Evolutionary conservation across 2,329 filamentous ascomycete species (phyloP).

Genomic region (Calonectria honghensis): DNA sequence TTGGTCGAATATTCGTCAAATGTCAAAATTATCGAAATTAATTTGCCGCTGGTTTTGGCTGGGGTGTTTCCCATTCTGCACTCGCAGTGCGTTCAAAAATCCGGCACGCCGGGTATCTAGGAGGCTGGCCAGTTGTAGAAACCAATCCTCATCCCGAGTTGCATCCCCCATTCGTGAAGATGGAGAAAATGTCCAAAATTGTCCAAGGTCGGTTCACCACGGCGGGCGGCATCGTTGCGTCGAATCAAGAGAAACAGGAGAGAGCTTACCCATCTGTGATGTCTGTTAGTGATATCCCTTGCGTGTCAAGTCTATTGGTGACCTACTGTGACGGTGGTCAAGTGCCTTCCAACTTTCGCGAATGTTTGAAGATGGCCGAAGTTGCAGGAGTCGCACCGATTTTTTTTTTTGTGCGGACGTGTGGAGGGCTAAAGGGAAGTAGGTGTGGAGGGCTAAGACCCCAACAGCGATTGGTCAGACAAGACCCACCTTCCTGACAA

Average conservation of each 20-base stretch:
- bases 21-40: slow-evolving; percentile 29
- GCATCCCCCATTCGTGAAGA: slow-evolving; percentile 13
- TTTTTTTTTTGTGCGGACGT: slow-evolving; percentile 65
- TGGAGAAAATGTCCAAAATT: slow-evolving; percentile 49
- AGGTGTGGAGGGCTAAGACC: slow-evolving; percentile 62
- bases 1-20: slow-evolving; percentile 23
- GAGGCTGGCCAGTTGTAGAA: slow-evolving; percentile 6
- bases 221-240: slow-evolving; percentile 52
- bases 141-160: slow-evolving; percentile 36
- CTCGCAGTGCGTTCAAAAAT: slow-evolving; percentile 18
- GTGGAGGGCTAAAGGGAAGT: slow-evolving; percentile 63
- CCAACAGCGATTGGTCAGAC: slow-evolving; percentile 59
- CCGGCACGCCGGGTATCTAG: not conserved
- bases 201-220: slow-evolving; percentile 46
- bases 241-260: slow-evolving; percentile 51
- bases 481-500: slow-evolving; percentile 35
- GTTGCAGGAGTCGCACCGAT: slow-evolving; percentile 62
- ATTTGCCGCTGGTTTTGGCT: slow-evolving; percentile 5
- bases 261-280: slow-evolving; percentile 77
- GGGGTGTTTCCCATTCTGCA: not conserved
- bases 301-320: slow-evolving; percentile 57
- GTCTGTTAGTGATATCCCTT: slow-evolving; percentile 62
- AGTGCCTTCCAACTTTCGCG: slow-evolving; percentile 66
- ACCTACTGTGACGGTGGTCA: slow-evolving; percentile 71
- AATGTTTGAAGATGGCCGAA: slow-evolving; percentile 64